Evolutionary conservation across 345 rosid genomes (phyloP), one percentile per base, ranked within the genome.

Genomic region (Lepidium sativum): DNA sequence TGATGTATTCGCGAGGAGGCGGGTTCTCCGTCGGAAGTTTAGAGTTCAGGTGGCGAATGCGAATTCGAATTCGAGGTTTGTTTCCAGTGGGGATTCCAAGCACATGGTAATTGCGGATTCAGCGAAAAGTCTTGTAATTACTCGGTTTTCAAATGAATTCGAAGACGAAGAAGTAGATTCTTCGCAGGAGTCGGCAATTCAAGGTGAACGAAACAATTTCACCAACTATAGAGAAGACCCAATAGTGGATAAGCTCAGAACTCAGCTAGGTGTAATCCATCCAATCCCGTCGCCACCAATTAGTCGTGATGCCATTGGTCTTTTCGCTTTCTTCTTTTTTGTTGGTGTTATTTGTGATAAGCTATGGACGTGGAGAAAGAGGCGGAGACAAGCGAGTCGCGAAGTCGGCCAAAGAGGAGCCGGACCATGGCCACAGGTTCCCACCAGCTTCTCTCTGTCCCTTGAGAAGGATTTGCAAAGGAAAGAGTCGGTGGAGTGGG

Each of bases 401-500:
- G 81, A 75, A 15, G 83, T 53, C 15, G 66, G 77, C 29, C 54
- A 70, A 18, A 60, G 68, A 9, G 85, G 85, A 49, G 74, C 49
- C 4, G 83, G 86, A 14, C 77, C 61, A 6, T 85, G 95, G 97
- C 81, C 94, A 13, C 97, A 80, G 66, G 90, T 92, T 48, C 98
- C 98, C 27, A 84, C 88, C 9, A 89, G 98, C 73, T 86, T 86
- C 40, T 77, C 96, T 0, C 57, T 74, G 76, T 82, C 92, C n/a
- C 69, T 94, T 81, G 99, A 94, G 83, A 84, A 87, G 74, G 99
- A 94, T 58, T 80, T 94, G 90, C 91, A 80, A 67, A 84, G 99
- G 82, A 94, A 94, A 65, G 99, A 94, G 70, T 94, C 97, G 0
- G 99, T 94, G 48, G 99, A 94, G 75, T 94, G 99, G 99, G 99